Percentiles rank a stretch among this genome's conserved stretches.
phyloP scores from a whole-genome alignment of 257 asterid species.

The Orobanche coerulescens region DNA sequence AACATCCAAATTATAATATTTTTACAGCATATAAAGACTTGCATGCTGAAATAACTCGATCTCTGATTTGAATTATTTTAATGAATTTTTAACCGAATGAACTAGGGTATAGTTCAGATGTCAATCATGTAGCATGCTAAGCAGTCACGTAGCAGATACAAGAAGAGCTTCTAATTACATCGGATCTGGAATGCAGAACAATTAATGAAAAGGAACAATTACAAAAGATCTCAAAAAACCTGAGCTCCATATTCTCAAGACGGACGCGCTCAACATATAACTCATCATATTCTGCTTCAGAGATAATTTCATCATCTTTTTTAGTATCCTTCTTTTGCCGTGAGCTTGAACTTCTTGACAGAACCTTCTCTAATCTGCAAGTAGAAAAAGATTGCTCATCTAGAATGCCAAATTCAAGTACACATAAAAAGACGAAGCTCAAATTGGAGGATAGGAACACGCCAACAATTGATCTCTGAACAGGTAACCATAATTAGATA shows the following conservation, averaged over 20 bases:
- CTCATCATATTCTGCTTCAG: slow-evolving; percentile 44
- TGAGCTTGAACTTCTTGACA: slow-evolving; percentile 49
- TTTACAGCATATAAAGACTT: slow-evolving; percentile 13
- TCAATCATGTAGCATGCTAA: slow-evolving; percentile 9
- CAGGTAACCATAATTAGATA: slow-evolving; percentile 3
- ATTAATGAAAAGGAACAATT: slow-evolving; percentile 15
- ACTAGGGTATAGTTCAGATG: not conserved
- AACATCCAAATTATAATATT: not conserved
- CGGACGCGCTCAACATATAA: slow-evolving; percentile 83
- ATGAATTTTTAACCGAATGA: not conserved
- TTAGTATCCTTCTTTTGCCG: slow-evolving; percentile 34
- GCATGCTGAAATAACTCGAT: not conserved
- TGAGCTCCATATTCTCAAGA: slow-evolving; percentile 76
- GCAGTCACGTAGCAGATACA: slow-evolving; percentile 5
- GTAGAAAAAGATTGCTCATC: slow-evolving; percentile 13
- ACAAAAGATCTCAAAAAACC: slow-evolving; percentile 37
- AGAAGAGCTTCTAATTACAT: not conserved
- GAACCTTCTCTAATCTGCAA: slow-evolving; percentile 53
- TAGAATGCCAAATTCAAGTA: slow-evolving; percentile 1
- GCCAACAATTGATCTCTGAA: slow-evolving; percentile 15
- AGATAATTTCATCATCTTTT: slow-evolving; percentile 40
- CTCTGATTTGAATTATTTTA: not conserved
- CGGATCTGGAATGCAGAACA: not conserved
- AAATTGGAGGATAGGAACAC: slow-evolving; percentile 7
- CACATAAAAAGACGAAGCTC: slow-evolving; percentile 6